Percentiles rank a stretch among this genome's conserved stretches.
Conservation (phyloP, 2,329 filamentous ascomycete species). For the Claviceps arundinis region DNA sequence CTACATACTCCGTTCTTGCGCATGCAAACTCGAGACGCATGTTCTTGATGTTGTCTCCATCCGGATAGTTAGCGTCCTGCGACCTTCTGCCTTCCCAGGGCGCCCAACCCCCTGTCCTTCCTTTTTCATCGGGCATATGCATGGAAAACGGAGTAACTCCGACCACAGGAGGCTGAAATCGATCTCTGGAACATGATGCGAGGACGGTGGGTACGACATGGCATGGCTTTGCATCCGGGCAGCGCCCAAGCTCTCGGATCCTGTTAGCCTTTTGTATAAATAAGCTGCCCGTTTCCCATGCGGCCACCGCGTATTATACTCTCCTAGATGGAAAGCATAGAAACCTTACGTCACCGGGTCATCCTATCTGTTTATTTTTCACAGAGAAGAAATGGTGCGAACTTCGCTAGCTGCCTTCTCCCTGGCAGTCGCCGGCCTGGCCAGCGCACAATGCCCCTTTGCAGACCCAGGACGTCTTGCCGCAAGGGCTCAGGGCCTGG, state of each 20-base stretch:
- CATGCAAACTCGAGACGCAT: background rate
- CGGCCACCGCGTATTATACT: background rate
- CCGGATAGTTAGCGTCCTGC: background rate
- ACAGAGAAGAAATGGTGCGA: constrained; percentile 13
- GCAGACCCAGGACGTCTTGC: constrained; percentile 15
- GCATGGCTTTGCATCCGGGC: background rate
- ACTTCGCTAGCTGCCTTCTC: constrained; percentile 11
- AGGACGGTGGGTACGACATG: background rate
- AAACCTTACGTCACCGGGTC: background rate
- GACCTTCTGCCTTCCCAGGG: background rate
- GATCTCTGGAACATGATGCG: background rate
- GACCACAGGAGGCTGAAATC: background rate
- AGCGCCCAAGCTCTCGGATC: background rate
- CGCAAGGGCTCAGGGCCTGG: constrained; percentile 12
- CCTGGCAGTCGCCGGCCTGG: constrained; percentile 15
- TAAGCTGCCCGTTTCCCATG: background rate
- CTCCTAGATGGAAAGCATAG: background rate
- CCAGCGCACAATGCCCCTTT: constrained; percentile 20
- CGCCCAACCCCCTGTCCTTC: background rate
- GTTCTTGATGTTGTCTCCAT: background rate
- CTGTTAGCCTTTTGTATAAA: background rate
- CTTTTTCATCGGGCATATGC: background rate
- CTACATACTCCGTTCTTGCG: background rate
- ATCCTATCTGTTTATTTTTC: background rate
- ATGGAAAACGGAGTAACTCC: background rate